Evolutionary conservation across 345 rosid genomes (phyloP).

Genomic region (Ailanthus altissimus): DNA sequence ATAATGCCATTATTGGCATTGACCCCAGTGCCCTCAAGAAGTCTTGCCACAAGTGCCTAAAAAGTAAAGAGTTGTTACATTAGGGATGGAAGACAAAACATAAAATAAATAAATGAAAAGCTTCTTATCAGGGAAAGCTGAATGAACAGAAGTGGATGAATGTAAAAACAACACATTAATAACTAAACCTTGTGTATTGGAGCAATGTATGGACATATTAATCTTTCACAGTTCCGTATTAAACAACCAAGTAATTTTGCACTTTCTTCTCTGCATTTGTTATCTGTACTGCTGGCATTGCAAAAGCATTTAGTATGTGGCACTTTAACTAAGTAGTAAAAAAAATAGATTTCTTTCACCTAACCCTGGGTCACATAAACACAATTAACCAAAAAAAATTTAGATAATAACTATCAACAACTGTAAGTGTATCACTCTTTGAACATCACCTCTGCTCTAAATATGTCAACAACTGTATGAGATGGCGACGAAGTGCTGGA

Average conservation of each 20-base stretch:
- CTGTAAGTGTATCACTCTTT: neutral
- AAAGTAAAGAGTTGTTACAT: slow-evolving; percentile 30
- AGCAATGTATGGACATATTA: slow-evolving; percentile 86
- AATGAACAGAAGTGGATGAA: slow-evolving; percentile 14
- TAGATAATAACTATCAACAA: neutral
- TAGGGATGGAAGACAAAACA: neutral
- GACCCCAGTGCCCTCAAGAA: slow-evolving; percentile 76
- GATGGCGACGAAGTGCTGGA: slow-evolving; percentile 99
- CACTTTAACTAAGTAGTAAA: neutral
- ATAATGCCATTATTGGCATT: slow-evolving; percentile 86
- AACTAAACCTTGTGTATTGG: slow-evolving; percentile 90
- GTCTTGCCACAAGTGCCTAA: slow-evolving; percentile 96
- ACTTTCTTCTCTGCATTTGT: slow-evolving; percentile 97
- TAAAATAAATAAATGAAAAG: neutral
- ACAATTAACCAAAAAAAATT: neutral
- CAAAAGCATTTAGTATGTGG: slow-evolving; percentile 40
- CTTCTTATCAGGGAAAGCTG: slow-evolving; percentile 7
- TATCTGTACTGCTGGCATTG: slow-evolving; percentile 91
- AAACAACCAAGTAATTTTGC: slow-evolving; percentile 95
- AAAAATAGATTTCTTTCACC: neutral
- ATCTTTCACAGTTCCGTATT: slow-evolving; percentile 92
- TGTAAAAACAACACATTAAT: slow-evolving; percentile 24
- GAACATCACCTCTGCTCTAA: slow-evolving; percentile 79
- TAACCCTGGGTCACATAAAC: neutral
- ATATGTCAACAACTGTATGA: slow-evolving; percentile 94